Evolutionary conservation across 2,329 filamentous ascomycete genomes (phyloP).

Genomic region (Chrysosporium keratinophilum): DNA sequence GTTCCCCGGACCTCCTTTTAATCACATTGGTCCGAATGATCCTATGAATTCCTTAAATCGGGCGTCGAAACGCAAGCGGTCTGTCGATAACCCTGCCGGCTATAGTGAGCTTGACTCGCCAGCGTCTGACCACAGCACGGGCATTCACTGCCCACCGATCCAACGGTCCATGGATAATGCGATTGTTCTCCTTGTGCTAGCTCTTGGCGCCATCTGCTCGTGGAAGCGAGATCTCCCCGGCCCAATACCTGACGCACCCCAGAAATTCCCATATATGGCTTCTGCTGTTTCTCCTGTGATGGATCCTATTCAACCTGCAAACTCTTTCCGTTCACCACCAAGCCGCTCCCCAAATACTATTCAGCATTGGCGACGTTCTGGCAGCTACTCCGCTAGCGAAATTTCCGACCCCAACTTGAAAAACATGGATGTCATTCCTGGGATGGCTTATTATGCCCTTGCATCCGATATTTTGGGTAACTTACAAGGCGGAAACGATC

Average conservation of each 20-base stretch:
- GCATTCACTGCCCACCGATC: conserved; percentile 21
- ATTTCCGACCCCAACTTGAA: conserved; percentile 27
- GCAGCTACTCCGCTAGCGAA: conserved; percentile 15
- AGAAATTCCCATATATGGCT: conserved; percentile 14
- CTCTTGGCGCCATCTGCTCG: conserved; percentile 72
- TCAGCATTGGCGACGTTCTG: conserved; percentile 5
- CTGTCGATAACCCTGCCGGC: conserved; percentile 10
- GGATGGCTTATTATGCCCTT: conserved; percentile 78
- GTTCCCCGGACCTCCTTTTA: neutral
- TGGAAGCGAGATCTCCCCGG: conserved; percentile 41
- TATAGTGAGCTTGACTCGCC: conserved; percentile 12
- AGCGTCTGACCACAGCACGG: conserved; percentile 8
- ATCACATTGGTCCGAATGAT: neutral
- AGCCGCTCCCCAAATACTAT: conserved; percentile 7
- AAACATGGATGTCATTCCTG: conserved; percentile 79
- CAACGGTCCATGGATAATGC: conserved; percentile 64
- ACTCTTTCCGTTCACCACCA: conserved; percentile 8
- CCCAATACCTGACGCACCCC: conserved; percentile 39
- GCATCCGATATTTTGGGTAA: conserved; percentile 79
- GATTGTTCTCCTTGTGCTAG: conserved; percentile 70
- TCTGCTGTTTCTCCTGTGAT: conserved; percentile 13
- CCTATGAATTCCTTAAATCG: conserved; percentile 8
- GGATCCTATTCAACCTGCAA: conserved; percentile 5
- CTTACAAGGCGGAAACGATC: conserved; percentile 63
- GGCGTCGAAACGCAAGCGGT: conserved; percentile 16